Base-by-base conservation (phyloP, 768 basidiomycete species). In the Naematelia encephala region DNA sequence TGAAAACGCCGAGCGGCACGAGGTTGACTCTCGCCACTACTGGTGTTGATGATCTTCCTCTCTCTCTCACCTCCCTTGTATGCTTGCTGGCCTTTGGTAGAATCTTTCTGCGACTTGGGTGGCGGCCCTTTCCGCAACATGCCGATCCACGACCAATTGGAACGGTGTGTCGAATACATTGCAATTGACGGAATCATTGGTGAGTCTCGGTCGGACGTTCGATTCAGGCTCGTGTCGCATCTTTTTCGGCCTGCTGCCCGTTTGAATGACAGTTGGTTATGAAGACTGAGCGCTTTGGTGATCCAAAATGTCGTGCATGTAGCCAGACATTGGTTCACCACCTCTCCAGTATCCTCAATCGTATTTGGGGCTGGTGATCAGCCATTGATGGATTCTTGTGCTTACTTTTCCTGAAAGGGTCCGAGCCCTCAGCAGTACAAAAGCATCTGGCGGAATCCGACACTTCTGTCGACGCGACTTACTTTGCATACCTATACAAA, bases 111-210 rank as follows among this genome's bases (percentile, higher is more conserved):
- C 14, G 25, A 16, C 50, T 26, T 10, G 11, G 22, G 11, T 4
- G 26, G 14, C 16, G 19, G 52, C 26, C 28, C 10, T 48, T 19
- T 48, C 19, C 46, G 46, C 55, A 55, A 21, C 25, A 73, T 73
- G 71, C 57, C 68, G 57, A 69, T 73, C 2, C 71, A 73, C 50
- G 66, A 73, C 49, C 51, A 69, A 22, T 60, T 73, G 23, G 71
- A 73, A 44, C 44, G 50, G 2, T 73, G 66, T 39, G 54, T 73
- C 21, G 71, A 73, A 45, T 73, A 70, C 49, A 62, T 73, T 13
- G 63, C 67, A 5, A 28, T 63, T 51, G 72, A 73, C 29, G 72
- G 72, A 5, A 59, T 63, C 11, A 30, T 70, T 22, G 72, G 72
- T 73, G 61, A 70, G 71, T 68, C 29, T 19, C 48, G 30, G 47